These are phyloP conservation scores for Aspergillus sojae DNA, from an alignment of 2,329 filamentous ascomycete species.

Conservation along the genomic window DNA sequence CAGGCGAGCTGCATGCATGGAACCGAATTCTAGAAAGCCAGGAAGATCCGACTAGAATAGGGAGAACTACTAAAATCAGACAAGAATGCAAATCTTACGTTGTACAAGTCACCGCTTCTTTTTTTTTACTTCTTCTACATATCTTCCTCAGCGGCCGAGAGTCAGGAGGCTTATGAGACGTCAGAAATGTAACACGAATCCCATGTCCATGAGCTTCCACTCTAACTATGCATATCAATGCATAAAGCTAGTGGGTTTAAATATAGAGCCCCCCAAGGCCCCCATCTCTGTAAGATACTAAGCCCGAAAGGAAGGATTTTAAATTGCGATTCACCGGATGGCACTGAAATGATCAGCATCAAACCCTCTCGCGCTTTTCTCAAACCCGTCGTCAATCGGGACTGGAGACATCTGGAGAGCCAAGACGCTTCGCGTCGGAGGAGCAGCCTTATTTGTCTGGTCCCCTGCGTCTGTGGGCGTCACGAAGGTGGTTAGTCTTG, in stretches of 20 bases:
- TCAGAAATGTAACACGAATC: not conserved
- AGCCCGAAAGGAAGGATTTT: not conserved
- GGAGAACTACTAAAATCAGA: not conserved
- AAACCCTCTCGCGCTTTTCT: not conserved
- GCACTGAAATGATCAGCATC: not conserved
- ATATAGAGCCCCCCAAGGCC: not conserved
- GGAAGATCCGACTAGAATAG: not conserved
- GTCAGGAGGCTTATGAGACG: not conserved
- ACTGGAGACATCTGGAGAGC: not conserved
- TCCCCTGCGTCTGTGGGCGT: not conserved
- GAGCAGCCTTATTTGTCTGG: conserved; percentile 8
- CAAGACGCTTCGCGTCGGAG: conserved; percentile 9
- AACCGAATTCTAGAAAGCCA: conserved; percentile 6
- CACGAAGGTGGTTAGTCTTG: not conserved
- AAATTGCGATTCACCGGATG: not conserved
- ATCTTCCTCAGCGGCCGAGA: not conserved
- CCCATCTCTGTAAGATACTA: not conserved
- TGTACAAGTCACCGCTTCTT: not conserved
- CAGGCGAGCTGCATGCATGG: conserved; percentile 2
- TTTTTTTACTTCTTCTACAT: not conserved
- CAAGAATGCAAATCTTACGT: not conserved
- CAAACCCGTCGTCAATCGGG: not conserved
- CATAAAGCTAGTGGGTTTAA: not conserved
- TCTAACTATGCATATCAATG: not conserved
- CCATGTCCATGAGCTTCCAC: not conserved